A percentile compares a stretch with the other conserved stretches of the same genome.
Conservation (phyloP, 164 flowering plant species). For the Houttuynia cordata region DNA sequence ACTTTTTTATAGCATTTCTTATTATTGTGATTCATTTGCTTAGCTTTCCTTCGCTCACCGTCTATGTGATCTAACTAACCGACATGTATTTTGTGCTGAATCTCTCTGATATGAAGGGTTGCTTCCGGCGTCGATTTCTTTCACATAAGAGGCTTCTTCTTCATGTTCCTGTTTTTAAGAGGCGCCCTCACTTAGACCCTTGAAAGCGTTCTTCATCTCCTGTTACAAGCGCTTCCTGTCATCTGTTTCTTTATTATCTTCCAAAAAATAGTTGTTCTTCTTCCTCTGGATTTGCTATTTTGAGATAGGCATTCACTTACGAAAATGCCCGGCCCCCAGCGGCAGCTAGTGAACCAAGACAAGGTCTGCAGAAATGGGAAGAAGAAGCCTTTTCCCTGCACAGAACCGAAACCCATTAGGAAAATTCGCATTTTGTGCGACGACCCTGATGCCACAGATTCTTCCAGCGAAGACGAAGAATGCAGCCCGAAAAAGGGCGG, state of each 20-base stretch:
- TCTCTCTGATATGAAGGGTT: conserved; percentile 57
- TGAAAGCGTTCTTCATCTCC: neutral
- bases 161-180: conserved; percentile 55
- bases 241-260: neutral
- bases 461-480: conserved; percentile 50
- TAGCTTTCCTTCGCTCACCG: too few species aligned
- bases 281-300: too few species aligned
- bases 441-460: conserved; percentile 82
- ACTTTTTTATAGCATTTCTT: neutral
- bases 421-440: conserved; percentile 48
- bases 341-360: conserved; percentile 12
- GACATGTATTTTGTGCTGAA: neutral
- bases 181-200: conserved; percentile 31
- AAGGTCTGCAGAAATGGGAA: conserved; percentile 14
- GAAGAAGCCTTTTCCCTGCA: conserved; percentile 6
- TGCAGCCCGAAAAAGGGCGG: neutral
- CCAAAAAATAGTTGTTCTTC: too few species aligned
- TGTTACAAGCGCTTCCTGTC: neutral
- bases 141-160: conserved; percentile 50
- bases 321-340: conserved; percentile 27
- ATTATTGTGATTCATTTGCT: neutral
- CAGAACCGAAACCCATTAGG: conserved; percentile 14
- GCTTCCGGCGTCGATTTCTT: conserved; percentile 61
- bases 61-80: neutral
- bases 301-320: too few species aligned